Base-by-base conservation (phyloP, 495 filamentous ascomycete genomes). In the Trichoderma orchidacearum region DNA sequence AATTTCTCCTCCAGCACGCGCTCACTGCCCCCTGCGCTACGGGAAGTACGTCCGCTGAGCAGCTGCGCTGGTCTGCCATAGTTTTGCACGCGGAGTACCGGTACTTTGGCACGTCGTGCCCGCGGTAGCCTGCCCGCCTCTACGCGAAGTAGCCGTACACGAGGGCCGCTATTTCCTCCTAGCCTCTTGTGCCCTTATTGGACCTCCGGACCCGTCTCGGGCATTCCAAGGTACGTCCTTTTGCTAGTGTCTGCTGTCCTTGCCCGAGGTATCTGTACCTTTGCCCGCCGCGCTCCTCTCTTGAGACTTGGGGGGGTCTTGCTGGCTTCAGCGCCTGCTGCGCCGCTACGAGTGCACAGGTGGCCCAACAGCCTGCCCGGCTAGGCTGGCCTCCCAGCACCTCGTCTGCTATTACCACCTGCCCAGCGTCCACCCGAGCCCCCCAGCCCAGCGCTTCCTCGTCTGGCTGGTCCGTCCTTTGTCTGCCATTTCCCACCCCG, bases 391-490 rank as follows among this genome's bases (percentile, higher is more conserved):
- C 32, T 35, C 32, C 1, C 32, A 35, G 32, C 32, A 9, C 32
- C 32, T 35, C n/a, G 41, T 23, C 41, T 48, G 41, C 41, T 27
- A 48, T 48, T 25, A 13, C 41, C 27, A 48, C 41, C 41, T 48
- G 41, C 41, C 18, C 41, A 48, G 41, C 41, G 41, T 17, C 41
- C 41, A 25, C 41, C 41, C 41, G 41, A 27, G 27, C 41, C 41
- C 36, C 38, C 38, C 41, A 48, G 41, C 41, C n/a, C 41, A 48
- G 41, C 41, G 51, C 51, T 30, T n/a, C 30, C 31, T 53, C 27
- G 51, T 30, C 50, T 53, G 27, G 51, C 51, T 53, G 45, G 45
- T 13, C 21, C 55, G 18, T 57, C 38, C n/a, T 32, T 27, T 32
- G 27, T 56, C 55, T 28, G 13, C 41, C 27, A 15, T 30, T 48